Conservation (phyloP, 345 rosid species). For the Kernera saxatilis region DNA sequence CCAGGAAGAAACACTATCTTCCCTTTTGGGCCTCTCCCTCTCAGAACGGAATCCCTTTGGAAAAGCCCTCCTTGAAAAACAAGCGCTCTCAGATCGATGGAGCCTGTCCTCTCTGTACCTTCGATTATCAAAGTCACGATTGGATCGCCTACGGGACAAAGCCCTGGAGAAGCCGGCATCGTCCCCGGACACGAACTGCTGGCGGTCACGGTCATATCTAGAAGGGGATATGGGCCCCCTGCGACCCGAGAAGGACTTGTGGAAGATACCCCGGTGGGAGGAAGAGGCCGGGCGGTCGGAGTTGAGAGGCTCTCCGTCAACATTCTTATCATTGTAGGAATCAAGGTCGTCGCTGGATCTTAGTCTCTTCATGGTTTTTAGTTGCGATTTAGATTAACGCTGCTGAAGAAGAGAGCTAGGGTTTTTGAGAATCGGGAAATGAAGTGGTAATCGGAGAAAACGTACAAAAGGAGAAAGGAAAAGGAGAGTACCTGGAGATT, state of each 20-base stretch:
- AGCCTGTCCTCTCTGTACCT: slow-evolving; percentile 45
- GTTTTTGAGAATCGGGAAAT: neutral
- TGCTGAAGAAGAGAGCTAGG: neutral
- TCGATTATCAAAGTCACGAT: slow-evolving; percentile 53
- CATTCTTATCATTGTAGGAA: slow-evolving; percentile 45
- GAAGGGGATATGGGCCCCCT: slow-evolving; percentile 53
- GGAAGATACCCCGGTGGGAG: slow-evolving; percentile 55
- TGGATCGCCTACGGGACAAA: slow-evolving; percentile 51
- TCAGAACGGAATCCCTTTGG: slow-evolving; percentile 83
- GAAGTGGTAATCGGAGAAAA: neutral
- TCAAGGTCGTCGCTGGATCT: slow-evolving; percentile 82
- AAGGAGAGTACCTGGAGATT: slow-evolving; percentile 10
- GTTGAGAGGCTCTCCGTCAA: slow-evolving; percentile 39
- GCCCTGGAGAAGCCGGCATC: slow-evolving; percentile 38
- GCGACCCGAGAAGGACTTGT: slow-evolving; percentile 38
- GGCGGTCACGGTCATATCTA: slow-evolving; percentile 63
- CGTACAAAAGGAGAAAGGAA: neutral
- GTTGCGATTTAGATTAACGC: neutral
- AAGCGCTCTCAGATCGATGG: slow-evolving; percentile 73
- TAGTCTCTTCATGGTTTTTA: slow-evolving; percentile 59
- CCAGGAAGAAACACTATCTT: slow-evolving; percentile 75
- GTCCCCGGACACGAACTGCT: slow-evolving; percentile 35
- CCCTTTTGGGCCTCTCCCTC: slow-evolving; percentile 69
- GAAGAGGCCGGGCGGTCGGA: slow-evolving; percentile 47
- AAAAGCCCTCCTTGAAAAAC: slow-evolving; percentile 68